phyloP scores from a whole-genome alignment of 2,329 filamentous ascomycete genomes.

The Calonectria pauciramosa region DNA sequence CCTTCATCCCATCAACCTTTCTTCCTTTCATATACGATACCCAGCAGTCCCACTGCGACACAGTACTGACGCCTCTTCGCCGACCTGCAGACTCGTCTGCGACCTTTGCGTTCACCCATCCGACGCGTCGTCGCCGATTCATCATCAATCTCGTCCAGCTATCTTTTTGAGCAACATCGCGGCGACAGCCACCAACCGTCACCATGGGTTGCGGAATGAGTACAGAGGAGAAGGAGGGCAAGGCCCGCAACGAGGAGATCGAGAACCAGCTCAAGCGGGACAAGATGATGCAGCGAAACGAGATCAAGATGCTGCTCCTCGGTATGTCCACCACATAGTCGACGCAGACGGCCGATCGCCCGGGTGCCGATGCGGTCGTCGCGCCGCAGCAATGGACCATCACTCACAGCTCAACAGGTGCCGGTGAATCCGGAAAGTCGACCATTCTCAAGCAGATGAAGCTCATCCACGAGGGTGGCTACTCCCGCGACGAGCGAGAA shows the following conservation, averaged over 20 bases:
- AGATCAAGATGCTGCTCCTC: slow-evolving; percentile 99
- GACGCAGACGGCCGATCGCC: neutral
- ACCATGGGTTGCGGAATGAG: slow-evolving; percentile 99
- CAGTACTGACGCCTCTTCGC: slow-evolving; percentile 29
- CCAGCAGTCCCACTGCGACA: slow-evolving; percentile 35
- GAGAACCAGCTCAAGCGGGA: slow-evolving; percentile 99
- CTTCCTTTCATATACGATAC: slow-evolving; percentile 38
- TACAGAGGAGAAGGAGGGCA: slow-evolving; percentile 99
- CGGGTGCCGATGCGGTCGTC: no score
- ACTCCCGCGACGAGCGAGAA: slow-evolving; percentile 88
- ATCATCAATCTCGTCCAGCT: slow-evolving; percentile 25
- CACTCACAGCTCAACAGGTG: slow-evolving; percentile 70
- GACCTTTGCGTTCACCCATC: slow-evolving; percentile 34
- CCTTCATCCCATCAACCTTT: slow-evolving; percentile 32
- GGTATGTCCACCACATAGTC: slow-evolving; percentile 67
- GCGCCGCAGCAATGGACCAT: neutral
- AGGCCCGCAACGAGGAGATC: slow-evolving; percentile 99
- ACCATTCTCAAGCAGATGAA: slow-evolving; percentile 99
- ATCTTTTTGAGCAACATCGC: slow-evolving; percentile 29
- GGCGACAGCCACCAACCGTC: slow-evolving; percentile 57
- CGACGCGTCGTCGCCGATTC: slow-evolving; percentile 37
- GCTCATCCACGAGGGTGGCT: slow-evolving; percentile 98
- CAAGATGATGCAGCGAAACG: slow-evolving; percentile 98
- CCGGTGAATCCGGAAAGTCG: slow-evolving; percentile 95
- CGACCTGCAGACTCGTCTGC: slow-evolving; percentile 34